Conservation (phyloP, 495 filamentous ascomycete genomes). For the Penicillium crystallinum region DNA sequence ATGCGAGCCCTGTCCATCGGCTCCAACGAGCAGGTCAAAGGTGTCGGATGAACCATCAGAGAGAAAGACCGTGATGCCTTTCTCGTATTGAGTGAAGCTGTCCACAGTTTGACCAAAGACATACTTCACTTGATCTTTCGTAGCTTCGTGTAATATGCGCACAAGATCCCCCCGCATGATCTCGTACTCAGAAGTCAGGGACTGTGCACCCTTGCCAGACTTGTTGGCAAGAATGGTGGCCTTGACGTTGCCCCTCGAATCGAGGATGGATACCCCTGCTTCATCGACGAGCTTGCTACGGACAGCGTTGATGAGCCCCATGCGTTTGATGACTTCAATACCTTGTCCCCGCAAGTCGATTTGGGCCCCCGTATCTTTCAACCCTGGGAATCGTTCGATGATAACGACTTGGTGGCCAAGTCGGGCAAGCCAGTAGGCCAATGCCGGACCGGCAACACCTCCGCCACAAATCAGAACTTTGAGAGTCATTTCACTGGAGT, state of each 20-base stretch:
- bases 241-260: constrained; percentile 19
- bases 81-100: constrained; percentile 19
- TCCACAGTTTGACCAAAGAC: constrained; percentile 33
- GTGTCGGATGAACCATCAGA: constrained; percentile 28
- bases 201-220: constrained; percentile 26
- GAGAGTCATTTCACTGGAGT: constrained; percentile 6
- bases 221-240: constrained; percentile 30
- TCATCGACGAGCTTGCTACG: constrained; percentile 29
- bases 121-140: constrained; percentile 30
- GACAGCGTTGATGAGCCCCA: constrained; percentile 36
- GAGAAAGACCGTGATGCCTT: constrained; percentile 32
- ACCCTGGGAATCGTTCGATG: constrained; percentile 35
- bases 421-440: constrained; percentile 36
- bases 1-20: constrained; percentile 45
- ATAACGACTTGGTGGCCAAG: constrained; percentile 32
- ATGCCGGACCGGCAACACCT: constrained; percentile 26
- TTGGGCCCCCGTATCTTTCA: constrained; percentile 32
- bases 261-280: constrained; percentile 30
- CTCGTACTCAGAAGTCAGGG: constrained; percentile 41
- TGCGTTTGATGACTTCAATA: constrained; percentile 30
- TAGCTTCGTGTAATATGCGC: constrained; percentile 33
- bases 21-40: constrained; percentile 47
- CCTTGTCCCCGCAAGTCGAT: constrained; percentile 40
- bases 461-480: constrained; percentile 44
- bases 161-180: constrained; percentile 44